Evolutionary conservation across 2,329 filamentous ascomycete genomes (phyloP).

Genomic region (Trichoderma oligosporum): DNA sequence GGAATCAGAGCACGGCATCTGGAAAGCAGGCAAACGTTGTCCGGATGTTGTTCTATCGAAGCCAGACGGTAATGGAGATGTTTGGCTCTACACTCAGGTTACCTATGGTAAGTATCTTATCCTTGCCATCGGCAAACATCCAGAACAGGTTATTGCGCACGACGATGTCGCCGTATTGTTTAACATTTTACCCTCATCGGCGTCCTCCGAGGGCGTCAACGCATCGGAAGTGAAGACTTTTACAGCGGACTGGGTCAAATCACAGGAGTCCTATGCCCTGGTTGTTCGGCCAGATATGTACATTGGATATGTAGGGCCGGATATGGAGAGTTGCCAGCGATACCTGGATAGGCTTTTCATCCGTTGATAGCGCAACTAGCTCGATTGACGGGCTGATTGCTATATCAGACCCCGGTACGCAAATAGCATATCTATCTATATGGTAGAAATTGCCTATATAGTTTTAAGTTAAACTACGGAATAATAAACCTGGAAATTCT

Average conservation of each 20-base stretch:
- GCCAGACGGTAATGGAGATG: slow-evolving; percentile 17
- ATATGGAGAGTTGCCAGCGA: slow-evolving; percentile 25
- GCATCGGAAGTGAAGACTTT: slow-evolving; percentile 22
- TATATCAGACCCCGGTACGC: neutral
- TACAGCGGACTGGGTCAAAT: slow-evolving; percentile 30
- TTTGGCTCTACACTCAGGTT: slow-evolving; percentile 32
- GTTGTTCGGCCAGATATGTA: slow-evolving; percentile 42
- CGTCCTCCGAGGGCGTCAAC: neutral
- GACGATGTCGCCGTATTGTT: slow-evolving; percentile 16
- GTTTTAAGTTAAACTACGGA: too few relatives aligned
- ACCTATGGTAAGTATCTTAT: slow-evolving; percentile 34
- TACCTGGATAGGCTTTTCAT: slow-evolving; percentile 27
- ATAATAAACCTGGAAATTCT: too few relatives aligned
- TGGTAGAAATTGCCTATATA: too few relatives aligned
- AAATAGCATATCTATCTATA: too few relatives aligned
- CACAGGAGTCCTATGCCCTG: slow-evolving; percentile 29
- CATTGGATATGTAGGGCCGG: slow-evolving; percentile 34
- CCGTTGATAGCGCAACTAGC: neutral
- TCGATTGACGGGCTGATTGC: neutral
- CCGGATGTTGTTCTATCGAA: slow-evolving; percentile 34
- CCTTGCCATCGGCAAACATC: slow-evolving; percentile 24
- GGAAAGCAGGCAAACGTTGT: slow-evolving; percentile 38
- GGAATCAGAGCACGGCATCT: slow-evolving; percentile 34
- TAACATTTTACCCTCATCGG: slow-evolving; percentile 11
- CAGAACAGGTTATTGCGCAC: slow-evolving; percentile 7